Base-by-base conservation (phyloP, 805 yeast genomes). In the Metschnikowia rubicola region DNA sequence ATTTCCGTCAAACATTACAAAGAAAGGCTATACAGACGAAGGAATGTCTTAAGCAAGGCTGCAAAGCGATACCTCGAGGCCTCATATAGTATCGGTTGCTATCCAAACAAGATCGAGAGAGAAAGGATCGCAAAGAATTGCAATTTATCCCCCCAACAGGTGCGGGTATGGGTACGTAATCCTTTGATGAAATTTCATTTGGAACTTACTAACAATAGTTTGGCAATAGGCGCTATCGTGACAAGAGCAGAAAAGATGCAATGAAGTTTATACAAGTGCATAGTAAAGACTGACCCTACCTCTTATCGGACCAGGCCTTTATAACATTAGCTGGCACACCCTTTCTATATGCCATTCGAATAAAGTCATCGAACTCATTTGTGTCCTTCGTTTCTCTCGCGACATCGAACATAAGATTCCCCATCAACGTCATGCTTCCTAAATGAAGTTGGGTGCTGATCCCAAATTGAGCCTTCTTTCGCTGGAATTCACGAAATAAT, bases 101-200 rank as follows among this genome's bases (percentile, higher is more conserved):
- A 57, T 10, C 70, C 70, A 0, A 64, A 61, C 36, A 56, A 61
- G 17, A 46, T 45, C 28, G 70, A 66, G 26, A 51, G 68, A 21
- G 54, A 56, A 21, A 31, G 57, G 5, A 59, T 67, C 17, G 68
- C 69, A 2, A 56, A 60, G 19, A 58, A 55, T 39, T 60, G 64
- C 42, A 60, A 60, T 1, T 40, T 65, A 8, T 53, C 63, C 1
- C 57, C 61, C 1, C 43, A 58, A 4, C 70, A 66, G 49, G 67
- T 67, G 2, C 53, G 70, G 8, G 66, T 64, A 2, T 66, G 71
- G 71, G 67, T 63, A 57, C 34, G 66, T 61, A 46, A 30, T 13
- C 6, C 12, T 35, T n/a, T 19, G 4, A 19, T 30, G 28, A 9
- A 13, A 28, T n/a, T 19, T 29, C 15, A n/a, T 30, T 19, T 10